A percentile compares a stretch with the other conserved stretches of the same genome.
Conservation (phyloP, 805 yeast species). For the Zygosaccharomyces bailii region DNA sequence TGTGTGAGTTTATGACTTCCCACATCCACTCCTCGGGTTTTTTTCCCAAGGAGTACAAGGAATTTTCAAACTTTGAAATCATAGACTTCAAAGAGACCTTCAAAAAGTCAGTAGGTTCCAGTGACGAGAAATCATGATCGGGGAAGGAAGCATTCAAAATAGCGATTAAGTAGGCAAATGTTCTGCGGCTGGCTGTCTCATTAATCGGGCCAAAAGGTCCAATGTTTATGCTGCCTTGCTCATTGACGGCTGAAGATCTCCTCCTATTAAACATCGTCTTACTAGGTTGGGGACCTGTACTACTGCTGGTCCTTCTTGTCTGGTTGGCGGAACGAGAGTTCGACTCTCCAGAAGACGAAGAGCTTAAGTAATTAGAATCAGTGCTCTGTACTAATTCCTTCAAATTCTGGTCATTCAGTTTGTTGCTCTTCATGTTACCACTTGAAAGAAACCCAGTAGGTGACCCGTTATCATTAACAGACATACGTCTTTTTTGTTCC, state of each 20-base stretch:
- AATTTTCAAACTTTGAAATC: constrained; percentile 68
- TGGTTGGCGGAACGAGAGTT: constrained; percentile 13
- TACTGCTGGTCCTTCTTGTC: constrained; percentile 29
- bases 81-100: constrained; percentile 49
- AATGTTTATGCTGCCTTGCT: constrained; percentile 29
- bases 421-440: constrained; percentile 22
- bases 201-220: constrained; percentile 92
- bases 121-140: constrained; percentile 86
- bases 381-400: constrained; percentile 32
- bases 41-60: constrained; percentile 64
- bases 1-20: constrained; percentile 81
- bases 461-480: constrained; percentile 37
- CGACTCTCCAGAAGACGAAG: constrained; percentile 30
- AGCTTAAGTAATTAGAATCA: constrained; percentile 30
- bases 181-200: constrained; percentile 78
- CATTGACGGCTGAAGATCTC: constrained; percentile 31
- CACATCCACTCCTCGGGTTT: constrained; percentile 68
- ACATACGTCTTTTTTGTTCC: constrained; percentile 42
- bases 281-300: constrained; percentile 23
- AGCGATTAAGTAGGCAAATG: constrained; percentile 87
- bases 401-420: constrained; percentile 36
- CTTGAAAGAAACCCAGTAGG: constrained; percentile 9
- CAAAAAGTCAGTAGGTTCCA: constrained; percentile 74
- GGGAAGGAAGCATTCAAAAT: constrained; percentile 91
- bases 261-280: constrained; percentile 18